These are phyloP conservation scores for Tylopilus sp. DNA, from an alignment of 1,284 basidiomycete genomes.

Conservation along the genomic window DNA sequence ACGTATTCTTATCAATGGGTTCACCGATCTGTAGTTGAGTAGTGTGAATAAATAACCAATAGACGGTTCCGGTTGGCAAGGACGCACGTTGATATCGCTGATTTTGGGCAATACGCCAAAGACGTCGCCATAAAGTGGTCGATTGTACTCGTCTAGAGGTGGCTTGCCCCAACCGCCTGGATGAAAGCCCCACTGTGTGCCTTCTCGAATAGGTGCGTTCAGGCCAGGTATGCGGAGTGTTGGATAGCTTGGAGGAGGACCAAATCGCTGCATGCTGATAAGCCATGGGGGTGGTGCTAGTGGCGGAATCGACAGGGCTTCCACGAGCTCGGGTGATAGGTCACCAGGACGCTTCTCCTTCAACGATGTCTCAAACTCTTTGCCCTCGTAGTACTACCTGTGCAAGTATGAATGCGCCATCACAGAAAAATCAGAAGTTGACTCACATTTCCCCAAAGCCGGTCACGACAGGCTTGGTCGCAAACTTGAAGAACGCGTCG, in stretches of 20 bases:
- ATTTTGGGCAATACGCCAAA: conserved; percentile 92
- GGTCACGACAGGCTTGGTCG: conserved; percentile 90
- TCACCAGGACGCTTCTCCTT: conserved; percentile 98
- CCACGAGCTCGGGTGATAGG: conserved; percentile 95
- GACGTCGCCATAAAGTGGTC: conserved; percentile 97
- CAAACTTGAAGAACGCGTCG: conserved; percentile 99
- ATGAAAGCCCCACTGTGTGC: conserved; percentile 99
- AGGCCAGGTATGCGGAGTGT: conserved; percentile 96
- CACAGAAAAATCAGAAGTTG: conserved; percentile 1
- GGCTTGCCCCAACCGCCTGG: conserved; percentile 99
- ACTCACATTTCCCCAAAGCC: conserved; percentile 93
- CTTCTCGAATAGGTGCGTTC: conserved; percentile 97
- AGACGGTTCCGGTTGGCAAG: conserved; percentile 18
- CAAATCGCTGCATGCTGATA: conserved; percentile 99
- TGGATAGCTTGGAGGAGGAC: conserved; percentile 97
- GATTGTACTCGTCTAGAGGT: conserved; percentile 98
- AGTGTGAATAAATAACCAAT: conserved; percentile 8
- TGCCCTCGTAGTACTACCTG: conserved; percentile 99
- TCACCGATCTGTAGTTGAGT: conserved; percentile 66
- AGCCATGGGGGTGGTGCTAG: conserved; percentile 99
- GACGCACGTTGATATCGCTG: conserved; percentile 76
- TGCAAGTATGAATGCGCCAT: background rate
- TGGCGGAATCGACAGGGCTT: conserved; percentile 98
- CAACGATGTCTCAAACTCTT: conserved; percentile 97
- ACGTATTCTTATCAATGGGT: conserved; percentile 84